A percentile compares a stretch with the other conserved stretches of the same genome.
Evolutionary conservation across 495 filamentous ascomycete species (phyloP).

Genomic region (Tuber magnatum): DNA sequence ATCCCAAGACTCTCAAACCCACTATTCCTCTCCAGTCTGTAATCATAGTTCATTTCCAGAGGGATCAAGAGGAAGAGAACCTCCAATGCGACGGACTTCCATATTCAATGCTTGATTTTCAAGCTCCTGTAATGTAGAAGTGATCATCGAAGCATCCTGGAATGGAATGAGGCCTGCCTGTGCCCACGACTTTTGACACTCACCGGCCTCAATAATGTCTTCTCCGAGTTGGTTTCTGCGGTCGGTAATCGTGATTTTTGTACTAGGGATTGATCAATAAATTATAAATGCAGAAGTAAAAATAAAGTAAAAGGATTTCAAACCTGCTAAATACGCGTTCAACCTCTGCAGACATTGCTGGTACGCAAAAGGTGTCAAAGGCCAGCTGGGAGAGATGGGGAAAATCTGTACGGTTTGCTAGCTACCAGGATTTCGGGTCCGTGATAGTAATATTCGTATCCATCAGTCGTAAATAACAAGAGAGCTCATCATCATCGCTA

Average conservation of each 20-base stretch:
- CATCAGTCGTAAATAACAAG: background rate
- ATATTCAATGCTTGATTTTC: no score
- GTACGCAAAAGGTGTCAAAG: background rate
- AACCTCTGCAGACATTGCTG: background rate
- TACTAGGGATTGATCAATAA: background rate
- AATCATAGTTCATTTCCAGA: no score
- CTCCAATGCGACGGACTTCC: no score
- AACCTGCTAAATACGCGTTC: background rate
- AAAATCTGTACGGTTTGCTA: background rate
- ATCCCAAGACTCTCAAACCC: no score
- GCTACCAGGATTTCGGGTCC: background rate
- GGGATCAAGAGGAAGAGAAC: no score
- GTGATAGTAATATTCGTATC: background rate
- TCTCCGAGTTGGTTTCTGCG: background rate
- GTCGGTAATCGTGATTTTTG: background rate
- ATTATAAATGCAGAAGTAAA: background rate
- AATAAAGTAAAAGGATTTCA: background rate
- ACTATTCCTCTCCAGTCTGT: no score
- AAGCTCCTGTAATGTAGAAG: no score
- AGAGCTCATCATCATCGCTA: background rate
- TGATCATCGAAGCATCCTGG: no score
- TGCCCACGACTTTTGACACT: slow-evolving; percentile 14
- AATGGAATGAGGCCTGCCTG: background rate
- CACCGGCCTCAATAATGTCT: slow-evolving; percentile 4
- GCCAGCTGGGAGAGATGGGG: background rate